phyloP scores from a whole-genome alignment of 2,329 filamentous ascomycete genomes.

The Chaetomium olivaceum region DNA sequence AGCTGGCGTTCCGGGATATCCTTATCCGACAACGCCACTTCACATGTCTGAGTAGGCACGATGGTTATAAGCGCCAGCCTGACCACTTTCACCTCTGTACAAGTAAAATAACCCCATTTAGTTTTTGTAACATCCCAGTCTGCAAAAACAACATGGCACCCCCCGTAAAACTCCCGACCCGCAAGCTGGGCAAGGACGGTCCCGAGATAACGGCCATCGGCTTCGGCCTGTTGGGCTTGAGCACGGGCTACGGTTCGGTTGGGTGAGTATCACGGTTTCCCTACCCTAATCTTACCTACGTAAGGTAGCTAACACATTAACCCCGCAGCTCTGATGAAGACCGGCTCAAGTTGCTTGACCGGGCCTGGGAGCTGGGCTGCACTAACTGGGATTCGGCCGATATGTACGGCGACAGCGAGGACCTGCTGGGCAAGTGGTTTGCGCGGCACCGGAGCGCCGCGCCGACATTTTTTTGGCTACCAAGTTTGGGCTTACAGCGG shows the following conservation, averaged over 20 bases:
- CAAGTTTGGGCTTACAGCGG: slow-evolving; percentile 48
- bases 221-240: slow-evolving; percentile 56
- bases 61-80: too few relatives aligned
- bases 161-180: slow-evolving; percentile 37
- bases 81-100: too few relatives aligned
- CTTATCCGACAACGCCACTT: slow-evolving; percentile 10
- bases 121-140: too few relatives aligned
- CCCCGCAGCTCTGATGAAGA: slow-evolving; percentile 20
- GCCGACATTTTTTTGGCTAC: slow-evolving; percentile 53
- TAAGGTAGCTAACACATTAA: not conserved
- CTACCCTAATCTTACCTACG: not conserved
- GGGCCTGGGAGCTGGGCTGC: slow-evolving; percentile 28
- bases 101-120: too few relatives aligned
- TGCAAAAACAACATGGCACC: slow-evolving; percentile 21
- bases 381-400: slow-evolving; percentile 36
- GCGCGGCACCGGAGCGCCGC: slow-evolving; percentile 46
- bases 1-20: slow-evolving; percentile 1
- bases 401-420: slow-evolving; percentile 39
- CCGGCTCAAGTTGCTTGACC: slow-evolving; percentile 29
- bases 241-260: slow-evolving; percentile 40
- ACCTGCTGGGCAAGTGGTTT: slow-evolving; percentile 47
- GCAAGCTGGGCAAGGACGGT: slow-evolving; percentile 53
- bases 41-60: too few relatives aligned
- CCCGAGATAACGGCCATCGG: slow-evolving; percentile 54
- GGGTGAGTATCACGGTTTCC: slow-evolving; percentile 8